Base-by-base conservation (phyloP, 2,329 filamentous ascomycete genomes). In the Nemania sp. region DNA sequence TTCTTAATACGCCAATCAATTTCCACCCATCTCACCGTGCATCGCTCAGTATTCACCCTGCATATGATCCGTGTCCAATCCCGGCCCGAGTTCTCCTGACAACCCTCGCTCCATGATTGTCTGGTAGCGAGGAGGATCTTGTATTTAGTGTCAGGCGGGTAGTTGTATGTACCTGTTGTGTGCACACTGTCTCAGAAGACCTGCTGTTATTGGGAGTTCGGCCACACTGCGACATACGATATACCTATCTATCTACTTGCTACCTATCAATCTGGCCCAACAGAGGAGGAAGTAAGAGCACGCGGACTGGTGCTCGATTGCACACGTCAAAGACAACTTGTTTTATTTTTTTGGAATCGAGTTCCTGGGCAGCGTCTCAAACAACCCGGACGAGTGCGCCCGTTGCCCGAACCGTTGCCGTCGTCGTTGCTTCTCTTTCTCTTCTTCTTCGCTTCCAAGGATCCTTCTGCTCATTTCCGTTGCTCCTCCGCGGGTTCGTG, bases 111-210 rank as follows among this genome's bases (percentile, higher is more conserved):
- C 31, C 20, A 26, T 28, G 40, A 9, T 37, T 23, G 20, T 17
- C 26, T 52, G 49, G 54, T 49, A 56, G 44, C 49, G 44, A 53
- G 49, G 17, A 47, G 36, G 40, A 52, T 43, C 43, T 33, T 36
- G 43, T 41, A 34, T 34, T 23, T 37, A 24, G 34, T 11, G 34
- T 37, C 12, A 20, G 34, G 20, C n/a, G 22, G 34, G 34, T 24
- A 31, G 20, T 31, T n/a, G 19, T n/a, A 9, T 5, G 7, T 31
- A 31, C 28, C 28, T 31, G n/a, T 31, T 14, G 26, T 28, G 12
- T 12, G 12, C 12, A 28, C 26, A 28, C 26, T 28, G 26, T 12
- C 26, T 28, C 26, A 6, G n/a, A n/a, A n/a, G n/a, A n/a, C n/a
- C n/a, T n/a, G n/a, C n/a, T n/a, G n/a, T n/a, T n/a, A n/a, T n/a